phyloP scores from a whole-genome alignment of 192 early-diverging fungal genomes.

The Radiomyces spectabilis region DNA sequence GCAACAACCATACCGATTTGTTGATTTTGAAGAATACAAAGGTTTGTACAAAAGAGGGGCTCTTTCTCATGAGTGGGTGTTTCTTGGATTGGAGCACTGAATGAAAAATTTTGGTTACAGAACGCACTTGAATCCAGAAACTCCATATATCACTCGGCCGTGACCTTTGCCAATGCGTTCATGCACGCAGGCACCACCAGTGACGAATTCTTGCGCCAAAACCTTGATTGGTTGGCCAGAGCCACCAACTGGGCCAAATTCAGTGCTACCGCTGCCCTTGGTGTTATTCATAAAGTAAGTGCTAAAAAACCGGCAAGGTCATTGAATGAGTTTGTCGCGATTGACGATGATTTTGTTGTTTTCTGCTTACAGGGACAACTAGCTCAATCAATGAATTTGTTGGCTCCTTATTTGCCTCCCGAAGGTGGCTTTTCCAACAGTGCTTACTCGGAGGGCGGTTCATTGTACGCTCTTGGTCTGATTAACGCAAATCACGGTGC shows the following conservation, averaged over 20 bases:
- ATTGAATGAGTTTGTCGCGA: too few relatives aligned
- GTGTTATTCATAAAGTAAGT: constrained; percentile 88
- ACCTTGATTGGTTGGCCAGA: constrained; percentile 94
- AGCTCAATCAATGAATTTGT: constrained; percentile 68
- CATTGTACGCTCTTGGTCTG: constrained; percentile 93
- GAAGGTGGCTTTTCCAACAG: constrained; percentile 77
- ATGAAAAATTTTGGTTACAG: constrained; percentile 28
- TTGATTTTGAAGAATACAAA: constrained; percentile 92
- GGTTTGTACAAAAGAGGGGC: constrained; percentile 18
- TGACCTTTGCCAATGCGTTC: constrained; percentile 95
- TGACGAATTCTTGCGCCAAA: constrained; percentile 95
- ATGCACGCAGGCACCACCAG: constrained; percentile 98
- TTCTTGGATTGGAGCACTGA: background rate
- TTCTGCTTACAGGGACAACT: constrained; percentile 65
- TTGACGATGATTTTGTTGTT: background rate
- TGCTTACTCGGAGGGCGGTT: constrained; percentile 94
- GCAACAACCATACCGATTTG: constrained; percentile 95
- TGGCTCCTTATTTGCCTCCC: constrained; percentile 92
- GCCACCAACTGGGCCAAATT: constrained; percentile 99
- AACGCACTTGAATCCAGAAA: constrained; percentile 83
- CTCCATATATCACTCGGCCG: constrained; percentile 90
- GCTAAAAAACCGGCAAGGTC: background rate
- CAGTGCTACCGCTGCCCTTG: constrained; percentile 93
- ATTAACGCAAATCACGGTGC: constrained; percentile 95
- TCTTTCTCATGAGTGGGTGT: background rate